These are phyloP conservation scores for Penicillium riverlandense DNA, from an alignment of 495 filamentous ascomycete genomes.

Conservation along the genomic window DNA sequence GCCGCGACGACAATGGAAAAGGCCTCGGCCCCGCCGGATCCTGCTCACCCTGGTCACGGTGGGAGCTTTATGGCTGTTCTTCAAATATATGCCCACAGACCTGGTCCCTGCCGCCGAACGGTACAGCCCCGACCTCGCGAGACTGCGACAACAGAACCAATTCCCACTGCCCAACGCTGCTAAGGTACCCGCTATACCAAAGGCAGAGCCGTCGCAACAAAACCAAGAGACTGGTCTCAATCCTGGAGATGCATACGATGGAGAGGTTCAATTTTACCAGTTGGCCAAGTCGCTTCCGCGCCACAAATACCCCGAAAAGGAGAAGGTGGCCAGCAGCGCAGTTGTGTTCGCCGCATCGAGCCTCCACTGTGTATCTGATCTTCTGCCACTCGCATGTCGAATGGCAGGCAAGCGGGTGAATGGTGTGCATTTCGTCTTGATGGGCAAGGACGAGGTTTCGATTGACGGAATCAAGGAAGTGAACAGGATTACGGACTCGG, in stretches of 20 bases:
- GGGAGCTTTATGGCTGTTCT: slow-evolving; percentile 42
- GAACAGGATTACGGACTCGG: slow-evolving; percentile 36
- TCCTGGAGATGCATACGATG: slow-evolving; percentile 38
- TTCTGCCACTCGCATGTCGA: slow-evolving; percentile 48
- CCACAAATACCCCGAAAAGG: slow-evolving; percentile 19
- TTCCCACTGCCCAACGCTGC: neutral
- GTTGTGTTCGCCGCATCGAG: slow-evolving; percentile 46
- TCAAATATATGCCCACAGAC: slow-evolving; percentile 48
- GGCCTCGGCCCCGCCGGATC: slow-evolving; percentile 38
- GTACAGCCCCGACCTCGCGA: slow-evolving; percentile 16
- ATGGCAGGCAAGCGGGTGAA: slow-evolving; percentile 40
- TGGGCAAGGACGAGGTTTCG: slow-evolving; percentile 47
- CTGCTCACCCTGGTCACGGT: slow-evolving; percentile 31
- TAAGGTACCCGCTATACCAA: slow-evolving; percentile 3
- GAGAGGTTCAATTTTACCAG: slow-evolving; percentile 47
- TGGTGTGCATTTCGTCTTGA: slow-evolving; percentile 46
- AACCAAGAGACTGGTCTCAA: slow-evolving; percentile 13
- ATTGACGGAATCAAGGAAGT: slow-evolving; percentile 43
- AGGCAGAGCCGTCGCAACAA: slow-evolving; percentile 3
- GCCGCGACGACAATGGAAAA: slow-evolving; percentile 21
- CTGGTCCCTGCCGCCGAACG: slow-evolving; percentile 24
- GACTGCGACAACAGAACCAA: slow-evolving; percentile 14
- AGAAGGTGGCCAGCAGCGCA: slow-evolving; percentile 21
- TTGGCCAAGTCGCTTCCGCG: slow-evolving; percentile 43
- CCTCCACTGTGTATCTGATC: slow-evolving; percentile 41